Evolutionary conservation across 1,284 basidiomycete genomes (phyloP).

Genomic region (Cutaneotrichosporon cyanovorans): DNA sequence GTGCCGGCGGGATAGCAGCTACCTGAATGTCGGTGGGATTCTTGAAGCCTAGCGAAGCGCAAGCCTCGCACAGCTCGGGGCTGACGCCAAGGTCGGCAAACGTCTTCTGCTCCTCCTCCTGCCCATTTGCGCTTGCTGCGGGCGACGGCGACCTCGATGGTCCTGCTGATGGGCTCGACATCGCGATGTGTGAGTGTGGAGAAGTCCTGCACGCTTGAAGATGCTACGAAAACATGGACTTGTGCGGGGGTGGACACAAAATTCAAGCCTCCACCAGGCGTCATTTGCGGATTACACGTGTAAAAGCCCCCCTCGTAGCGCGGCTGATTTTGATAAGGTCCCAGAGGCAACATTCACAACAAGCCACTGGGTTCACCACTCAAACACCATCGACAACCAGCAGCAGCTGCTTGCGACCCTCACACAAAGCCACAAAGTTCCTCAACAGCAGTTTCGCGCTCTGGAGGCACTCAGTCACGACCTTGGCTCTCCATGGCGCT

Average conservation of each 20-base stretch:
- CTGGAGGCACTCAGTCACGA: too few species aligned
- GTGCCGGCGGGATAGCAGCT: slow-evolving; percentile 79
- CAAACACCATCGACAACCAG: too few species aligned
- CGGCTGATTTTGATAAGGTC: slow-evolving; percentile 11
- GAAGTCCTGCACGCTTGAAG: too few species aligned
- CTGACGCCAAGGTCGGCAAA: slow-evolving; percentile 71
- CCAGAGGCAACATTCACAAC: neutral
- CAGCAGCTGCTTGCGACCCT: too few species aligned
- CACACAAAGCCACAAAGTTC: too few species aligned
- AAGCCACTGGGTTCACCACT: neutral
- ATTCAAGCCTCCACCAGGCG: neutral
- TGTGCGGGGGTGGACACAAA: neutral
- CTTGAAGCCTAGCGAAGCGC: slow-evolving; percentile 74
- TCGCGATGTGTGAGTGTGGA: too few species aligned
- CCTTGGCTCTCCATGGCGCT: too few species aligned
- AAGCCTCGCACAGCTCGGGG: slow-evolving; percentile 77
- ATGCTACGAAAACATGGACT: too few species aligned
- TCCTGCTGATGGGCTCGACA: slow-evolving; percentile 9
- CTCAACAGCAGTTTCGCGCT: too few species aligned
- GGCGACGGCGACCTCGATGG: slow-evolving; percentile 15
- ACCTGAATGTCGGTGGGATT: slow-evolving; percentile 87
- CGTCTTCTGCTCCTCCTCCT: slow-evolving; percentile 29
- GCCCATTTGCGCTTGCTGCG: neutral
- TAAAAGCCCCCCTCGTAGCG: neutral
- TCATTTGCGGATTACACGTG: neutral